Percentiles rank a stretch among this genome's conserved stretches.
Evolutionary conservation across 176 grass and related monocot genomes (phyloP).

Genomic region (Ampelocalamus luodianensis): DNA sequence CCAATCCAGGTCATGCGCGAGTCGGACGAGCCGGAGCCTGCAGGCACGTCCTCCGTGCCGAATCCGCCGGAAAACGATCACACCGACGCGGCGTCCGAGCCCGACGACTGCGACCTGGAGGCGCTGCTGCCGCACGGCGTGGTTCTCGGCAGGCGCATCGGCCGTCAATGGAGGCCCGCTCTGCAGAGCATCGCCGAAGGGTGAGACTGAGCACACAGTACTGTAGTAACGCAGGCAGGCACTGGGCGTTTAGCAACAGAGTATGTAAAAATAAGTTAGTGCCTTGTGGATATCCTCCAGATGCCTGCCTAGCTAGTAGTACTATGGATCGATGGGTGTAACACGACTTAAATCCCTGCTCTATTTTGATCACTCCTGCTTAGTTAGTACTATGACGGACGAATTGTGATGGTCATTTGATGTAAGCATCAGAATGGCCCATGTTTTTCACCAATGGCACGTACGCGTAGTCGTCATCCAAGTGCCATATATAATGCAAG

Average conservation of each 20-base stretch:
- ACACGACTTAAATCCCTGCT: not conserved
- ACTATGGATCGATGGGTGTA: slow-evolving; percentile 18
- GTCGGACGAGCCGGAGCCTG: not conserved
- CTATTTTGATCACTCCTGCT: not conserved
- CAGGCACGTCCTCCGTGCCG: not conserved
- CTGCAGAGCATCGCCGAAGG: slow-evolving; percentile 86
- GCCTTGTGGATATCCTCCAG: not conserved
- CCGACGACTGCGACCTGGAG: slow-evolving; percentile 40
- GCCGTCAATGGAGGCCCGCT: slow-evolving; percentile 71
- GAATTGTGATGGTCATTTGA: not conserved
- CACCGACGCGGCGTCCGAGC: slow-evolving; percentile 29
- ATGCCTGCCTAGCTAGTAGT: not conserved
- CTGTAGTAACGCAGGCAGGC: not conserved
- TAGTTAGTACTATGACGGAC: not conserved
- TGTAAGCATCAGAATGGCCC: not conserved
- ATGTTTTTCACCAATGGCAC: not conserved
- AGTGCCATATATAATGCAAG: not conserved
- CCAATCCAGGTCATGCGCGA: slow-evolving; percentile 45
- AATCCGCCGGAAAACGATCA: not conserved
- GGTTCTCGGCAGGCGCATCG: slow-evolving; percentile 36
- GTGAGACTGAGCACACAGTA: slow-evolving; percentile 2
- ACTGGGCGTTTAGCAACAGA: not conserved
- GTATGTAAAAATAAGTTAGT: slow-evolving; percentile 49
- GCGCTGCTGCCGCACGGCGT: slow-evolving; percentile 35
- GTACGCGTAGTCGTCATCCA: not conserved